A percentile compares a stretch with the other conserved stretches of the same genome.
Conservation (phyloP, 371 early-diverging fungal genomes). For the Dinochytrium kinnereticum region DNA sequence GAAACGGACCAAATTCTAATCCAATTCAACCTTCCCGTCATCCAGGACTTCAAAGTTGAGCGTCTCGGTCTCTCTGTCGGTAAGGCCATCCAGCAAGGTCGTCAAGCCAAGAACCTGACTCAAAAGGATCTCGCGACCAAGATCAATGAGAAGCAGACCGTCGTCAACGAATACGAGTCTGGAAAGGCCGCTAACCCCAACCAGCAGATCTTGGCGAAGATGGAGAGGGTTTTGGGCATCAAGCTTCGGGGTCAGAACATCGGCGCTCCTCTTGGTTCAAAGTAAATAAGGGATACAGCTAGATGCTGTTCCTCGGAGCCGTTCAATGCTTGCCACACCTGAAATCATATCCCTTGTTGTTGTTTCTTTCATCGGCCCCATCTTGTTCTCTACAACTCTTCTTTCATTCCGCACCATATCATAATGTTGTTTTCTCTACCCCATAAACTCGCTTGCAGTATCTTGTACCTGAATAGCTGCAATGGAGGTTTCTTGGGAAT, state of each 20-base stretch:
- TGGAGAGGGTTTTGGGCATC: conserved; percentile 89
- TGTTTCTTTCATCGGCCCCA: too few species aligned
- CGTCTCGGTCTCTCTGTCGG: conserved; percentile 76
- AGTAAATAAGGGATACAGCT: conserved; percentile 12
- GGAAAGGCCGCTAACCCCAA: conserved; percentile 85
- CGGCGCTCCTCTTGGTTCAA: conserved; percentile 36
- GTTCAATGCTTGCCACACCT: too few species aligned
- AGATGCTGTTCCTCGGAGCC: too few species aligned
- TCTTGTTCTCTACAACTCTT: too few species aligned
- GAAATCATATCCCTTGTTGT: too few species aligned
- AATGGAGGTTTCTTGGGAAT: too few species aligned
- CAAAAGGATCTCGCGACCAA: conserved; percentile 89
- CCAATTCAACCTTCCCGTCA: not conserved
- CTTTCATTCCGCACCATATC: too few species aligned
- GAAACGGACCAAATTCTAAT: too few species aligned
- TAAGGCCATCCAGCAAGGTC: conserved; percentile 83
- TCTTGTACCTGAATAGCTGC: too few species aligned
- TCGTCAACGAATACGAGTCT: conserved; percentile 87
- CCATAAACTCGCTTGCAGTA: too few species aligned
- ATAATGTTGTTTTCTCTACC: too few species aligned
- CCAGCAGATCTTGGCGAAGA: conserved; percentile 88
- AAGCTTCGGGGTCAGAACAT: conserved; percentile 86
- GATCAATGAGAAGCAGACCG: conserved; percentile 56
- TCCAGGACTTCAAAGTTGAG: conserved; percentile 53
- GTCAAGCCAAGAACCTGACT: conserved; percentile 76